phyloP scores from a whole-genome alignment of 192 early-diverging fungal species.

The Coemansia sp. region DNA sequence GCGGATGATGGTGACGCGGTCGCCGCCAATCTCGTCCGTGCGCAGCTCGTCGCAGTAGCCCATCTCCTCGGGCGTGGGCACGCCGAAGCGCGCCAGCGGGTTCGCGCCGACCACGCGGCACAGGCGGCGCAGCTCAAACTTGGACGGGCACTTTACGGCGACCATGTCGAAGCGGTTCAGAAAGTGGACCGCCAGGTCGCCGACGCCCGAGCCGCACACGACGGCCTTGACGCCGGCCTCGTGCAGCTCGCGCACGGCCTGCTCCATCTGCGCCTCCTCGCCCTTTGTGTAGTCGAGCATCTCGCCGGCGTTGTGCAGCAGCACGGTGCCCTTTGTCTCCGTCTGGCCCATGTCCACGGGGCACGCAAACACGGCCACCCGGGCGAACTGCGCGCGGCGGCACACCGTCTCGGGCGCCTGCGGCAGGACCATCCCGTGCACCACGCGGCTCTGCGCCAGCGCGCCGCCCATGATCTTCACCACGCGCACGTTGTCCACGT shows the following conservation, averaged over 20 bases:
- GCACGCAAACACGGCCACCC: constrained; percentile 94
- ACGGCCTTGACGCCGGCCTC: constrained; percentile 91
- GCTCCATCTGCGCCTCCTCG: constrained; percentile 91
- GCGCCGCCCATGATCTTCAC: constrained; percentile 96
- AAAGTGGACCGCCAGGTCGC: constrained; percentile 94
- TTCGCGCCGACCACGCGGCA: constrained; percentile 92
- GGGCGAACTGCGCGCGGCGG: constrained; percentile 74
- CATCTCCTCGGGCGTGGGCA: constrained; percentile 94
- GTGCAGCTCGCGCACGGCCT: constrained; percentile 80
- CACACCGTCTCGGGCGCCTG: constrained; percentile 80
- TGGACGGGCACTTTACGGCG: constrained; percentile 87
- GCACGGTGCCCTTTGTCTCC: constrained; percentile 98
- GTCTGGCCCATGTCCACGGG: constrained; percentile 91
- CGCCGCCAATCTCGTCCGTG: constrained; percentile 94
- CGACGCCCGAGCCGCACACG: constrained; percentile 83
- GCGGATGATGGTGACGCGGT: constrained; percentile 96
- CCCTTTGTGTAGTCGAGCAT: constrained; percentile 97
- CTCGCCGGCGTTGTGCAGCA: constrained; percentile 93
- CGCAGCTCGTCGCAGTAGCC: constrained; percentile 97
- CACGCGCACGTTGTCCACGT: constrained; percentile 92
- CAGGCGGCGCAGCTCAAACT: constrained; percentile 95
- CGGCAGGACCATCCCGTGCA: constrained; percentile 97
- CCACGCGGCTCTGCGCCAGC: constrained; percentile 84
- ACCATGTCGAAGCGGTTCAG: constrained; percentile 89
- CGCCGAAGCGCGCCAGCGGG: constrained; percentile 87